phyloP scores from a whole-genome alignment of 768 basidiomycete genomes.

The Psilocybe subaeruginosa region DNA sequence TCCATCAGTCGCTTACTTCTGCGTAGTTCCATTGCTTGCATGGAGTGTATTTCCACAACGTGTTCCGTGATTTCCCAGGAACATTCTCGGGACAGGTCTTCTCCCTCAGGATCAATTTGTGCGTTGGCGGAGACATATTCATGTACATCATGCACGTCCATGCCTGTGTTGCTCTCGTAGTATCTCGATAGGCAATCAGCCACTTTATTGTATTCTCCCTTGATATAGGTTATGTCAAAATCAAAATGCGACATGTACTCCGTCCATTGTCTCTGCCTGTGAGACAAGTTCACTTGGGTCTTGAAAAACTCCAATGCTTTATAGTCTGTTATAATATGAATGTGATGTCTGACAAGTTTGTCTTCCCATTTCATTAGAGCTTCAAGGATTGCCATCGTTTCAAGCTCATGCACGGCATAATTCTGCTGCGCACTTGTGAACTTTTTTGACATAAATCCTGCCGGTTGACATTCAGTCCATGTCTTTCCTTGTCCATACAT shows the following conservation, averaged over 20 bases:
- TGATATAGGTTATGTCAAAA: constrained; percentile 19
- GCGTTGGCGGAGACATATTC: constrained; percentile 25
- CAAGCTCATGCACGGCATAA: constrained; percentile 27
- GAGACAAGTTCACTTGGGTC: constrained; percentile 22
- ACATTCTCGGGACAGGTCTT: constrained; percentile 20
- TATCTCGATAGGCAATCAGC: constrained; percentile 17
- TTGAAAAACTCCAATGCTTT: constrained; percentile 33
- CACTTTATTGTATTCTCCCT: constrained; percentile 13
- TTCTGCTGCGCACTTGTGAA: constrained; percentile 34
- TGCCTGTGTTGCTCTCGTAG: constrained; percentile 27
- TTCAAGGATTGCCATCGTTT: constrained; percentile 40
- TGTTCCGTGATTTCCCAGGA: constrained; percentile 16
- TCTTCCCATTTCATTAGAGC: constrained; percentile 32
- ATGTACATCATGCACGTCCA: constrained; percentile 14
- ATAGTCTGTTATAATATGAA: constrained; percentile 36
- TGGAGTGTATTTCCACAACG: constrained; percentile 10
- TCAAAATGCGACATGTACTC: constrained; percentile 16
- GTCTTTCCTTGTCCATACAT: constrained; percentile 33
- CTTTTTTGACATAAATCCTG: constrained; percentile 35
- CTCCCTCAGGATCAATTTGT: constrained; percentile 19
- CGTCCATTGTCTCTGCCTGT: constrained; percentile 12
- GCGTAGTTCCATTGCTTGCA: neutral
- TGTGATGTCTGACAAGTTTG: constrained; percentile 30
- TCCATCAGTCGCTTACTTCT: neutral
- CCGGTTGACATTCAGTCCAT: constrained; percentile 32